A percentile compares a stretch with the other conserved stretches of the same genome.
These are phyloP conservation scores for Codiaeum variegatum DNA, from an alignment of 441 rosid species.

Conservation along the genomic window DNA sequence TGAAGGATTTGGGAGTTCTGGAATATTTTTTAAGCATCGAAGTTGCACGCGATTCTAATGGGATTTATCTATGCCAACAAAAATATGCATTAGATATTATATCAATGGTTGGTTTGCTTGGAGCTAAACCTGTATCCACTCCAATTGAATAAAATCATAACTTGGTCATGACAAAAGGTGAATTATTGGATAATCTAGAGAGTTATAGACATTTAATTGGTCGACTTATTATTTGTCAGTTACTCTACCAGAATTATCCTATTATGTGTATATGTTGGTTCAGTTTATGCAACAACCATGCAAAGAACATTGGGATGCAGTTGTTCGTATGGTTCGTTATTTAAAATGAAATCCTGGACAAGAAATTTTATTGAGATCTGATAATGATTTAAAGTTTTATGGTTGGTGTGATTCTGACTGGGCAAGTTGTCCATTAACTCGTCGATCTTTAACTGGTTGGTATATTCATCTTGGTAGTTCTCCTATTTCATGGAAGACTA, in stretches of 20 bases:
- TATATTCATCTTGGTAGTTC: background rate
- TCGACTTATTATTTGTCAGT: background rate
- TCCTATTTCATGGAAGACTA: background rate
- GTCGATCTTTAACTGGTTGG: background rate
- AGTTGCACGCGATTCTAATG: too few species aligned
- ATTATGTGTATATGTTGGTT: too few species aligned
- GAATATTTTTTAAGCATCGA: too few species aligned
- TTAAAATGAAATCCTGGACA: background rate
- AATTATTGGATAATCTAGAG: background rate
- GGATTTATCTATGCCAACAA: background rate
- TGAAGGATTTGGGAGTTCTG: too few species aligned
- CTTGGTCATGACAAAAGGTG: background rate
- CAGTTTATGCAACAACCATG: too few species aligned
- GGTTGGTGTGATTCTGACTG: background rate
- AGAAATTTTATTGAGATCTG: background rate
- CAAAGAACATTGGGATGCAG: too few species aligned
- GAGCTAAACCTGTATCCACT: background rate
- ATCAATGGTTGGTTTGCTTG: background rate
- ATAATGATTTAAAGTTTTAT: background rate
- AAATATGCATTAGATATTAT: slow-evolving; percentile 20
- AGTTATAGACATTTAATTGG: background rate
- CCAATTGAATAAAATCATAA: background rate
- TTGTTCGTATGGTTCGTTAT: background rate
- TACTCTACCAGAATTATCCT: background rate
- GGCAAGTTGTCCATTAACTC: background rate